Percentiles rank a stretch among this genome's conserved stretches.
Evolutionary conservation across 305 asterid genomes (phyloP).

Genomic region (Solanum aculeatissimum): DNA sequence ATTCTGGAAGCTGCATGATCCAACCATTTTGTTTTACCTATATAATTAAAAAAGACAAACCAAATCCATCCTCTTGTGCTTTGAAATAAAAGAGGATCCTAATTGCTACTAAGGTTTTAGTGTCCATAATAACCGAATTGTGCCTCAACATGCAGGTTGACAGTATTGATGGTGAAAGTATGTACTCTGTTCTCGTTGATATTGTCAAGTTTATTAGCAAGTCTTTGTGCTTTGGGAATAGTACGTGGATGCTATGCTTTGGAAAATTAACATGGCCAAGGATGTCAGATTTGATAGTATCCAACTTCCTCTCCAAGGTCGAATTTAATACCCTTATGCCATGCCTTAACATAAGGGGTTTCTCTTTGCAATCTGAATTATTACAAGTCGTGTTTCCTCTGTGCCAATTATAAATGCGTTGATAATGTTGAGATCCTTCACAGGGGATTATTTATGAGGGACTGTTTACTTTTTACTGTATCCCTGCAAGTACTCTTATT

Average conservation of each 20-base stretch:
- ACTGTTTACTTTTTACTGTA: neutral
- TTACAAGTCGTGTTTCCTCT: neutral
- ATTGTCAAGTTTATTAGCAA: slow-evolving; percentile 43
- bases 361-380: neutral
- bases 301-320: slow-evolving; percentile 84
- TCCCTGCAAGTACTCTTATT: neutral
- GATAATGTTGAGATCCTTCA: neutral
- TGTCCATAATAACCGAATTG: neutral
- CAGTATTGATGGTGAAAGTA: slow-evolving; percentile 49
- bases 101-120: neutral
- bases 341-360: neutral
- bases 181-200: slow-evolving; percentile 50
- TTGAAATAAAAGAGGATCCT: neutral
- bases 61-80: neutral
- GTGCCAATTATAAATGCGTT: neutral
- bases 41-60: neutral
- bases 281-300: slow-evolving; percentile 77
- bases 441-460: neutral
- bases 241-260: slow-evolving; percentile 59
- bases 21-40: neutral
- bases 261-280: slow-evolving; percentile 96
- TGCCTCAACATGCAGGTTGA: slow-evolving; percentile 31
- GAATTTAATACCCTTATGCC: neutral
- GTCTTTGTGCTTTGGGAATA: slow-evolving; percentile 53
- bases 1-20: neutral